Evolutionary conservation across 139 green algal species (phyloP).

Genomic region (Chlamydomonas sp.): DNA sequence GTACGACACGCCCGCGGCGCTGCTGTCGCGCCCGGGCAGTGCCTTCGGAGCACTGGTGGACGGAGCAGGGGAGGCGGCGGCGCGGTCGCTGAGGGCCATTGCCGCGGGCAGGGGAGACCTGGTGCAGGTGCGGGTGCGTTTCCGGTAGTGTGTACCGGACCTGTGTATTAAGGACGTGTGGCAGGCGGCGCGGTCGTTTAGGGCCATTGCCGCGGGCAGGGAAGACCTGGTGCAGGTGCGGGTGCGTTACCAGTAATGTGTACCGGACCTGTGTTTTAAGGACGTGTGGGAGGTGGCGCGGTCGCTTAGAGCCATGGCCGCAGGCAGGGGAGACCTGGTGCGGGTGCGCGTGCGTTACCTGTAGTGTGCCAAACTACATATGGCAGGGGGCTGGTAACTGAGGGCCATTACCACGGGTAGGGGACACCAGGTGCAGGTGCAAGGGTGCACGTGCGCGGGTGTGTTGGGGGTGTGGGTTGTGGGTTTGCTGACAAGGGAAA

Average conservation of each 20-base stretch:
- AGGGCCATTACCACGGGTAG: slow-evolving; percentile 45
- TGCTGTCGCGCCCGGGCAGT: slow-evolving; percentile 28
- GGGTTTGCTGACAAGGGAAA: no score
- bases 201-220: slow-evolving; percentile 46
- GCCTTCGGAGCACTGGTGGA: slow-evolving; percentile 55
- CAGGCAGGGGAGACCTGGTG: slow-evolving; percentile 16
- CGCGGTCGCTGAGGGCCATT: slow-evolving; percentile 48
- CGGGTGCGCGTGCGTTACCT: neutral
- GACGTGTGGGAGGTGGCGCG: slow-evolving; percentile 13
- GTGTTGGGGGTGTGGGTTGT: no score
- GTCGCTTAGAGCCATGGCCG: slow-evolving; percentile 51
- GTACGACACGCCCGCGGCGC: slow-evolving; percentile 43
- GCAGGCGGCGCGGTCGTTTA: slow-evolving; percentile 46
- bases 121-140: neutral
- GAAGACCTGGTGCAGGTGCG: neutral
- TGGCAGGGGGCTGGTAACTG: slow-evolving; percentile 44
- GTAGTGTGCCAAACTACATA: no score
- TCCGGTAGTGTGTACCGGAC: no score
- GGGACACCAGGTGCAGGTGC: neutral
- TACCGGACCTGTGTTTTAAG: no score
- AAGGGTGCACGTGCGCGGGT: no score
- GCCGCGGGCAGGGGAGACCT: slow-evolving; percentile 35
- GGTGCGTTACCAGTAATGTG: no score
- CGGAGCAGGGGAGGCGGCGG: slow-evolving; percentile 58
- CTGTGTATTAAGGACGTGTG: no score